These are phyloP conservation scores for Psilocybe cyanescens DNA, from an alignment of 768 basidiomycete species.

Conservation along the genomic window DNA sequence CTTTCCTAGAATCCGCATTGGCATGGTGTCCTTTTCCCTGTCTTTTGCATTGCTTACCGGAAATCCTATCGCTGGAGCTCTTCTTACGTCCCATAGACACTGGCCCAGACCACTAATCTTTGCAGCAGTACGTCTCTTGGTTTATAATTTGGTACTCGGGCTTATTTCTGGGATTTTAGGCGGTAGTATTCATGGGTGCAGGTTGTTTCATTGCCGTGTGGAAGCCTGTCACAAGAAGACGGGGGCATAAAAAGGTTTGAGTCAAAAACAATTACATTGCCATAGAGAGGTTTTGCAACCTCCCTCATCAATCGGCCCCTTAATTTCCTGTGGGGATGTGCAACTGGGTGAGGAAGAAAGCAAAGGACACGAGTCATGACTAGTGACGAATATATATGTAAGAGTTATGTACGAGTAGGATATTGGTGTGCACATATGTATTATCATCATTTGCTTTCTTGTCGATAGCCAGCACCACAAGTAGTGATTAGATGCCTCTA, in stretches of 20 bases:
- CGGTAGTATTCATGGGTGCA: conserved; percentile 37
- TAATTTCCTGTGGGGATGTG: background rate
- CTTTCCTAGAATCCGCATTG: conserved; percentile 44
- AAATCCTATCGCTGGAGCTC: conserved; percentile 55
- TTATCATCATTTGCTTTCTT: background rate
- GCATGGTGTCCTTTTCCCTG: conserved; percentile 45
- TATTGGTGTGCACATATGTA: conserved; percentile 1
- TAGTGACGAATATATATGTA: background rate
- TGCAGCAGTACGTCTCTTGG: conserved; percentile 38
- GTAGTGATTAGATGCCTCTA: background rate
- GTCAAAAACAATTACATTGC: background rate
- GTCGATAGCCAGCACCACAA: background rate
- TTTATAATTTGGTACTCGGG: background rate
- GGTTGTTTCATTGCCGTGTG: conserved; percentile 34
- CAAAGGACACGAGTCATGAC: background rate
- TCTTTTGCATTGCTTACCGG: conserved; percentile 52
- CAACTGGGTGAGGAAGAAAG: background rate
- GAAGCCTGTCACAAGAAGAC: conserved; percentile 33
- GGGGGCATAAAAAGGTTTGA: conserved; percentile 25
- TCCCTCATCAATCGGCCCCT: background rate
- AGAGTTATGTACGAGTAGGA: background rate
- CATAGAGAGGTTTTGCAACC: conserved; percentile 3
- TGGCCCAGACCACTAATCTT: conserved; percentile 51
- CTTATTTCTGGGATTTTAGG: conserved; percentile 19
- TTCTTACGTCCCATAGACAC: conserved; percentile 42